phyloP scores from a whole-genome alignment of 2,329 filamentous ascomycete species.

The Curvularia sp. region DNA sequence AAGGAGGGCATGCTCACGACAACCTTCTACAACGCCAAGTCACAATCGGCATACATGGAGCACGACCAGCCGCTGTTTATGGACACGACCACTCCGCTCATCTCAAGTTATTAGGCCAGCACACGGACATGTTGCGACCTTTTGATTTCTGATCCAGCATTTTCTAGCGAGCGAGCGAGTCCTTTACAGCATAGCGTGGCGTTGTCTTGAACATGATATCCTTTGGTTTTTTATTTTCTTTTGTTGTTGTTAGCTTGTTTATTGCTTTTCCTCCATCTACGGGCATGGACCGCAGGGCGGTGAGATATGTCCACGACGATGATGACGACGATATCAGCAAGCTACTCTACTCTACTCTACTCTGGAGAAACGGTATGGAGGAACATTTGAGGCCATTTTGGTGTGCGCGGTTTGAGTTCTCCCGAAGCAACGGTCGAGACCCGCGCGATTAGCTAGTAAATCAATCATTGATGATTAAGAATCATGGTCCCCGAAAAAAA shows the following conservation, averaged over 20 bases:
- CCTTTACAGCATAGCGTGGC: slow-evolving; percentile 38
- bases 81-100: slow-evolving; percentile 51
- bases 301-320: slow-evolving; percentile 16
- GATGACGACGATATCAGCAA: too few species aligned
- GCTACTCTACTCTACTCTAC: slow-evolving; percentile 41
- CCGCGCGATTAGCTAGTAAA: slow-evolving; percentile 36
- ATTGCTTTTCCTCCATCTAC: slow-evolving; percentile 22
- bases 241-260: slow-evolving; percentile 8
- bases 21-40: slow-evolving; percentile 53
- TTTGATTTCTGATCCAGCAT: slow-evolving; percentile 48
- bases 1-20: slow-evolving; percentile 58
- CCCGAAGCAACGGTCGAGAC: slow-evolving; percentile 37
- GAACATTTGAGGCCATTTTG: slow-evolving; percentile 16
- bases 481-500: slow-evolving; percentile 29
- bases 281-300: slow-evolving; percentile 24
- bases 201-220: slow-evolving; percentile 41
- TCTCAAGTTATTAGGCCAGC: slow-evolving; percentile 50
- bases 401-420: slow-evolving; percentile 33
- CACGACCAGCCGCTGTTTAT: slow-evolving; percentile 52
- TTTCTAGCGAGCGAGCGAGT: slow-evolving; percentile 51
- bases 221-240: slow-evolving; percentile 13
- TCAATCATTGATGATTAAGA: slow-evolving; percentile 19
- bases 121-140: slow-evolving; percentile 34
- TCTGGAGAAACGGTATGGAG: slow-evolving; percentile 26
- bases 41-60: slow-evolving; percentile 48